Evolutionary conservation across 176 grass and related monocot genomes (phyloP).

Genomic region (Cocos nucifera): DNA sequence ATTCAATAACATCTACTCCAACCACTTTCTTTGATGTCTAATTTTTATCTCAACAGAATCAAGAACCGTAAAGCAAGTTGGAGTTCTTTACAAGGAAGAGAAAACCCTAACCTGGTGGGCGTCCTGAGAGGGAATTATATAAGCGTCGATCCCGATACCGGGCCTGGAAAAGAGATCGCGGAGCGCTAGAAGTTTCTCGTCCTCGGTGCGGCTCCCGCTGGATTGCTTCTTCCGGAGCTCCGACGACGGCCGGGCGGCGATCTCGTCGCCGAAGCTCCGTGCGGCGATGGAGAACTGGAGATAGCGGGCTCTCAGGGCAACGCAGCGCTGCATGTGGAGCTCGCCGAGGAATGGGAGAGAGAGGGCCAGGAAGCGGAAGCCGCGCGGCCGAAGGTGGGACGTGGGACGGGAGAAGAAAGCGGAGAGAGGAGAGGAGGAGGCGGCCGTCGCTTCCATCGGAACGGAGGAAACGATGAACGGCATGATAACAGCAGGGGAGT

Average conservation of each 20-base stretch:
- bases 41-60: no score
- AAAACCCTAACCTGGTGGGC: constrained; percentile 62
- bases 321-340: not conserved
- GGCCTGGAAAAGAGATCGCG: constrained; percentile 56
- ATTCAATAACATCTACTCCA: no score
- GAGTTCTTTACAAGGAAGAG: not conserved
- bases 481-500: no score
- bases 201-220: constrained; percentile 9
- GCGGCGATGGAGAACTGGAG: constrained; percentile 10
- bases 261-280: constrained; percentile 26
- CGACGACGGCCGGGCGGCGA: constrained; percentile 50
- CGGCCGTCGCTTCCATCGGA: constrained; percentile 27
- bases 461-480: not conserved
- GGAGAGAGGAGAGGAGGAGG: constrained; percentile 30
- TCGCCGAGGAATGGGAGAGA: constrained; percentile 13
- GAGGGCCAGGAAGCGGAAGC: constrained; percentile 17
- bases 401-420: constrained; percentile 16
- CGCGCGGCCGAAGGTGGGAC: constrained; percentile 3
- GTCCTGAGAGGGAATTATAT: constrained; percentile 92
- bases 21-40: no score
- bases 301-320: not conserved
- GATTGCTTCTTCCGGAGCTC: constrained; percentile 43
- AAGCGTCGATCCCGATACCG: constrained; percentile 68
- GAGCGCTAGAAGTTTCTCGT: constrained; percentile 66
- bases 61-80: no score